These are phyloP conservation scores for Microbotryum lychnidis-dioicae DNA, from an alignment of 1,284 basidiomycete species.

Conservation along the genomic window DNA sequence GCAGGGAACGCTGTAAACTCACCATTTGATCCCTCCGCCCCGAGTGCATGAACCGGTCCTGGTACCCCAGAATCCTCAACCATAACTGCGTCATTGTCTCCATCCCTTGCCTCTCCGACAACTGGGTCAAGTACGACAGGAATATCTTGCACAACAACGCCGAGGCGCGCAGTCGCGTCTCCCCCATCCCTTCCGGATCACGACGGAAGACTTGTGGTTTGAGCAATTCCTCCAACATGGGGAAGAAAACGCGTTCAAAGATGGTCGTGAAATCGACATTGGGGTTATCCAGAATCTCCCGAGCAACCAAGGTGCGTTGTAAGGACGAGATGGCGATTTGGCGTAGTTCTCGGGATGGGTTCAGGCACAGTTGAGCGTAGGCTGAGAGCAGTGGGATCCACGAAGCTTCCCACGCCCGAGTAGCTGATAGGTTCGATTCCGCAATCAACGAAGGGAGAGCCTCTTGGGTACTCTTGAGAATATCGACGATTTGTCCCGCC, in stretches of 20 bases:
- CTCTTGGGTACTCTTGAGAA: slow-evolving; percentile 46
- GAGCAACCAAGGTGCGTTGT: slow-evolving; percentile 77
- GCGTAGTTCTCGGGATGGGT: slow-evolving; percentile 74
- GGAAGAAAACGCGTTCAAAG: slow-evolving; percentile 85
- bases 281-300: slow-evolving; percentile 55
- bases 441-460: slow-evolving; percentile 33
- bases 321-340: slow-evolving; percentile 74
- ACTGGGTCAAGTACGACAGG: slow-evolving; percentile 79
- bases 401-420: slow-evolving; percentile 63
- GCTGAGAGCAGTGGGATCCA: slow-evolving; percentile 71
- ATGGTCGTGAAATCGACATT: slow-evolving; percentile 65
- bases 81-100: slow-evolving; percentile 67
- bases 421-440: slow-evolving; percentile 16
- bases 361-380: slow-evolving; percentile 75
- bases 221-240: slow-evolving; percentile 81
- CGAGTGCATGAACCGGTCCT: slow-evolving; percentile 80
- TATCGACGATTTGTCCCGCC: slow-evolving; percentile 71
- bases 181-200: slow-evolving; percentile 78
- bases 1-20: slow-evolving; percentile 39
- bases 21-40: slow-evolving; percentile 80
- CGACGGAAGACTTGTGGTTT: slow-evolving; percentile 70
- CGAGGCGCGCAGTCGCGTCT: slow-evolving; percentile 78
- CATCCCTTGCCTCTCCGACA: slow-evolving; percentile 53
- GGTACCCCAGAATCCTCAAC: slow-evolving; percentile 82
- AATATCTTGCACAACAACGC: slow-evolving; percentile 89